phyloP scores from a whole-genome alignment of 1,284 basidiomycete genomes.

The Trichosporon sp. region DNA sequence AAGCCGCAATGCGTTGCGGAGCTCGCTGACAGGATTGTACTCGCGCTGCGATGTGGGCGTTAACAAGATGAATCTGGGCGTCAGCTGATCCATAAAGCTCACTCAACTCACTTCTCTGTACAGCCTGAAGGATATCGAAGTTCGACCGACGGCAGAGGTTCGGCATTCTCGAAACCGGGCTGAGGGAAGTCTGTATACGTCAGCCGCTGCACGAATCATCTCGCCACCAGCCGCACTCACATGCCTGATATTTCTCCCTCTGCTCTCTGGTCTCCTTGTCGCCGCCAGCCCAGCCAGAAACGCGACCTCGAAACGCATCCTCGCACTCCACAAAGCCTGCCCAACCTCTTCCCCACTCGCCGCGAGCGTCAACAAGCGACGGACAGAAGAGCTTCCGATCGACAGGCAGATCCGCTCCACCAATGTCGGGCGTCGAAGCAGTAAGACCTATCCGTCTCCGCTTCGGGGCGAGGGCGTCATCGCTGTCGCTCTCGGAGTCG shows the following conservation, averaged over 20 bases:
- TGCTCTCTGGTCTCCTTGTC: conserved; percentile 11
- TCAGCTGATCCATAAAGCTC: background rate
- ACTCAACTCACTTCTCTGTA: conserved; percentile 36
- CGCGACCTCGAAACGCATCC: conserved; percentile 28
- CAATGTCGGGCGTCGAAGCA: conserved; percentile 5
- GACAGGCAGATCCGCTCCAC: conserved; percentile 17
- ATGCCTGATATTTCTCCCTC: conserved; percentile 17
- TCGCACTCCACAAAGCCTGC: conserved; percentile 36
- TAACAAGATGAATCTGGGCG: conserved; percentile 43
- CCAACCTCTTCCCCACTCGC: conserved; percentile 39
- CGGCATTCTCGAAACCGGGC: conserved; percentile 39
- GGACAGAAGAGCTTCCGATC: conserved; percentile 29
- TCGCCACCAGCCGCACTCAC: conserved; percentile 8
- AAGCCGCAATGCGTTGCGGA: conserved; percentile 35
- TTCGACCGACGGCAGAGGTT: conserved; percentile 40
- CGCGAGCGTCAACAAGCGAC: conserved; percentile 30
- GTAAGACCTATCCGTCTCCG: conserved; percentile 10
- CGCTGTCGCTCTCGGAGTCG: conserved; percentile 17
- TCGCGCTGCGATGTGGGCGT: conserved; percentile 42
- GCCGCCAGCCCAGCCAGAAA: conserved; percentile 30
- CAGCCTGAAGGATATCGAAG: conserved; percentile 48
- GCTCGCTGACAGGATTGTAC: conserved; percentile 48
- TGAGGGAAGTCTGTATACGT: conserved; percentile 40
- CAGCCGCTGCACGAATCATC: background rate
- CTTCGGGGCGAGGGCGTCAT: conserved; percentile 23